phyloP scores from a whole-genome alignment of 345 rosid species.

The Lenwebbia sp. region DNA sequence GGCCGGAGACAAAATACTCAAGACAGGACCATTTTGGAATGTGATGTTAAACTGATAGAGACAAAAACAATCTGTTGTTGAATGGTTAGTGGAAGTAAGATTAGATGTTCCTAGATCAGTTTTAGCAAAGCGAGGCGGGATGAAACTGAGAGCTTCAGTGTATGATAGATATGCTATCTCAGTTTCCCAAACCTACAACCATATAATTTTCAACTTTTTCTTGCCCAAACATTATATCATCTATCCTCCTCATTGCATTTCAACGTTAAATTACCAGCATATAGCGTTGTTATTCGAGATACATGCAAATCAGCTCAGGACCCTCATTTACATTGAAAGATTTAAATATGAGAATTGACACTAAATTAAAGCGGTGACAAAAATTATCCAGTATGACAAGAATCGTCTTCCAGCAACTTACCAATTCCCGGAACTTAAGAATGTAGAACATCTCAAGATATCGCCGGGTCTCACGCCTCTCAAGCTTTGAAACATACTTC shows the following conservation, averaged over 20 bases:
- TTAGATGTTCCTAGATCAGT: background rate
- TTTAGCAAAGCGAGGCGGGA: background rate
- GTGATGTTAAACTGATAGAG: background rate
- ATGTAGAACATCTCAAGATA: constrained; percentile 99
- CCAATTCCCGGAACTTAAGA: constrained; percentile 87
- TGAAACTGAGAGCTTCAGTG: background rate
- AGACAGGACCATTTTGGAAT: background rate
- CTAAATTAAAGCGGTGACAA: background rate
- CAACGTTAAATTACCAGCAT: background rate
- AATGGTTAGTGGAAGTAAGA: background rate
- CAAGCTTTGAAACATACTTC: constrained; percentile 86
- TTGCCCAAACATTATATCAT: background rate
- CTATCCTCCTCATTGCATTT: background rate
- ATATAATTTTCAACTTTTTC: background rate
- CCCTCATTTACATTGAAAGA: background rate
- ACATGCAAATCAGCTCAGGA: background rate
- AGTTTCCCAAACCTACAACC: background rate
- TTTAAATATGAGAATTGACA: background rate
- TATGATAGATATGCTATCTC: background rate
- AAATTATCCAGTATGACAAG: background rate
- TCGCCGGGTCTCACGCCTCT: constrained; percentile 82
- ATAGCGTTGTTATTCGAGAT: background rate
- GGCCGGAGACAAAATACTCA: background rate
- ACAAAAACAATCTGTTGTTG: background rate
- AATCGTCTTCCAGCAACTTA: constrained; percentile 11